A percentile compares a stretch with the other conserved stretches of the same genome.
These are phyloP conservation scores for Colletotrichum graminicola DNA, from an alignment of 2,329 filamentous ascomycete genomes.

Conservation along the genomic window DNA sequence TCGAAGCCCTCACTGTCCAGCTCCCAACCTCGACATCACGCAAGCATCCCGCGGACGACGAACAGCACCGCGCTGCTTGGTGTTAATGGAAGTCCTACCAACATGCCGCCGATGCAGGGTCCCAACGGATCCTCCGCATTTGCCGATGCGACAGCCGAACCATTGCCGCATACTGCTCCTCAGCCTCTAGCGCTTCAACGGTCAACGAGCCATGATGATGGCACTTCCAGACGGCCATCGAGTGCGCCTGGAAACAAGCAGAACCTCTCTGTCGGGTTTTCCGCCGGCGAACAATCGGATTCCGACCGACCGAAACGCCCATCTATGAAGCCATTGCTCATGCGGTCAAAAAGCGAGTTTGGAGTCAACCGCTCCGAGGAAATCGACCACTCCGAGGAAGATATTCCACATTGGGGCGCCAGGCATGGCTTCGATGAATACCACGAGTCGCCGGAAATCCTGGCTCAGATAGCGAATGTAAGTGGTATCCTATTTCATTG, in stretches of 20 bases:
- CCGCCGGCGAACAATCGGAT: conserved; percentile 47
- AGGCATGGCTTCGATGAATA: conserved; percentile 94
- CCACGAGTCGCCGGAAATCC: conserved; percentile 90
- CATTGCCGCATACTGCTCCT: conserved; percentile 11
- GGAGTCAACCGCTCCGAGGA: conserved; percentile 55
- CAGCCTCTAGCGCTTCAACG: conserved; percentile 37
- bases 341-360: conserved; percentile 70
- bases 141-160: conserved; percentile 38
- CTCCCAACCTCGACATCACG: conserved; percentile 36
- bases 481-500: conserved; percentile 52
- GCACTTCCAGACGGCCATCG: conserved; percentile 55
- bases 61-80: conserved; percentile 41
- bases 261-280: conserved; percentile 18
- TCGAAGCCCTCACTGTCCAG: conserved; percentile 35
- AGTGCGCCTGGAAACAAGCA: conserved; percentile 60
- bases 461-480: conserved; percentile 85
- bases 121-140: conserved; percentile 33
- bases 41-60: conserved; percentile 38
- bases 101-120: conserved; percentile 33
- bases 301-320: conserved; percentile 54
- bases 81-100: conserved; percentile 38
- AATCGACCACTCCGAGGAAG: conserved; percentile 59
- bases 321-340: conserved; percentile 61
- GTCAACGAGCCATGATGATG: conserved; percentile 40
- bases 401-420: conserved; percentile 67